phyloP scores from a whole-genome alignment of 176 grass and related monocot species.

The sorghum (Sorghum bicolor) region DNA sequence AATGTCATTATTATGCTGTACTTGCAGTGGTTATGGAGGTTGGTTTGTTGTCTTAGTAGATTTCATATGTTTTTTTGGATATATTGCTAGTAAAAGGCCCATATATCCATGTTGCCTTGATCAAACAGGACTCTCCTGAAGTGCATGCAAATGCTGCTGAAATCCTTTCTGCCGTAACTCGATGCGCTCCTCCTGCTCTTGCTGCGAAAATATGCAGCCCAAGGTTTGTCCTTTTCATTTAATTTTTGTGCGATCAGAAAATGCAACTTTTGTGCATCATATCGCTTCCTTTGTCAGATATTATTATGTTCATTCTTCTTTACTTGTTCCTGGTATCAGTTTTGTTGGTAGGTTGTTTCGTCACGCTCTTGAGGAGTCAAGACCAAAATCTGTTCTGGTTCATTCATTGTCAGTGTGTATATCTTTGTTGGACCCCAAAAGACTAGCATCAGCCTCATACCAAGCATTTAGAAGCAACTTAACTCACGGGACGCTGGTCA shows the following conservation, averaged over 20 bases:
- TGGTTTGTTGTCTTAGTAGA: neutral
- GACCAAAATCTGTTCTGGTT: conserved; percentile 77
- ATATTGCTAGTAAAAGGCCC: neutral
- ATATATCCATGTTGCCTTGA: conserved; percentile 17
- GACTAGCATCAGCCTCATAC: conserved; percentile 64
- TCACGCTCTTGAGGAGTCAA: conserved; percentile 72
- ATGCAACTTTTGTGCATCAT: neutral
- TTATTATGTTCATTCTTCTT: conserved; percentile 1
- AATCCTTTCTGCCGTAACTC: conserved; percentile 78
- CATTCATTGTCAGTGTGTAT: conserved; percentile 79
- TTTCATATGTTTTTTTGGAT: neutral
- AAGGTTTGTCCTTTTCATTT: conserved; percentile 40
- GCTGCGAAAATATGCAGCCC: conserved; percentile 74
- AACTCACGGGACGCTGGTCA: conserved; percentile 67
- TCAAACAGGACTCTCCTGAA: conserved; percentile 69
- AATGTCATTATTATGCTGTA: neutral
- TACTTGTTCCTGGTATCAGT: conserved; percentile 40
- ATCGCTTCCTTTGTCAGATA: neutral
- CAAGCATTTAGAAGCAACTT: conserved; percentile 79
- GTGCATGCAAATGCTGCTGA: conserved; percentile 87
- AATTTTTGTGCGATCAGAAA: conserved; percentile 20
- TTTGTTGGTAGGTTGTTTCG: conserved; percentile 79
- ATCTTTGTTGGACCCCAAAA: conserved; percentile 82
- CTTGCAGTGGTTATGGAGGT: neutral
- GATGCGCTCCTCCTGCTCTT: conserved; percentile 64